Percentiles rank a stretch among this genome's conserved stretches.
Evolutionary conservation across 2,329 filamentous ascomycete species (phyloP).

Genomic region (Scleromitrula shiraiana): DNA sequence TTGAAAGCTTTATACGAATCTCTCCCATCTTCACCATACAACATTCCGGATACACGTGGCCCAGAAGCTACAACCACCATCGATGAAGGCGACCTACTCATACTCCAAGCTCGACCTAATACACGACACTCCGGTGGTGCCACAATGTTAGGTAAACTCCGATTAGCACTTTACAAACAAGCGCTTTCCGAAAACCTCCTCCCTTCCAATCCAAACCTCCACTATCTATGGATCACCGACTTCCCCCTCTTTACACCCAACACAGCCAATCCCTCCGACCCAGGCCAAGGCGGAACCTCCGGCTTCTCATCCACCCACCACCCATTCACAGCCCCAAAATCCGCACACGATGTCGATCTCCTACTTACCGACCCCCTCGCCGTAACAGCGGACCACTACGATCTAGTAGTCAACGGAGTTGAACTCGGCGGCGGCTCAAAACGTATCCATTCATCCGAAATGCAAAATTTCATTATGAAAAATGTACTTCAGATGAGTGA

Average conservation of each 20-base stretch:
- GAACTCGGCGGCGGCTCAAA: slow-evolving; percentile 90
- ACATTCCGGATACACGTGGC: slow-evolving; percentile 9
- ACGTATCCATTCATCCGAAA: slow-evolving; percentile 75
- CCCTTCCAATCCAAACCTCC: slow-evolving; percentile 36
- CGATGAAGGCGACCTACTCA: slow-evolving; percentile 67
- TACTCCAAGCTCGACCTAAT: slow-evolving; percentile 69
- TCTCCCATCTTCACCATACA: slow-evolving; percentile 11
- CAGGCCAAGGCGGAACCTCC: slow-evolving; percentile 65
- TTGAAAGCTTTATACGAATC: slow-evolving; percentile 26
- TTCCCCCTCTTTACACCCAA: slow-evolving; percentile 86
- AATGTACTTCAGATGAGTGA: slow-evolving; percentile 58
- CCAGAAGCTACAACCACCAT: slow-evolving; percentile 26
- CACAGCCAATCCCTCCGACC: slow-evolving; percentile 39
- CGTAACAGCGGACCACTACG: slow-evolving; percentile 82
- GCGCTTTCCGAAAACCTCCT: slow-evolving; percentile 22
- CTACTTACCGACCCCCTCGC: slow-evolving; percentile 64
- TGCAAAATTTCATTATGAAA: slow-evolving; percentile 80
- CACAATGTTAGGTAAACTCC: slow-evolving; percentile 37
- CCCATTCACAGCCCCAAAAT: slow-evolving; percentile 85
- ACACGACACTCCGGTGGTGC: slow-evolving; percentile 64
- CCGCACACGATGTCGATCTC: slow-evolving; percentile 61
- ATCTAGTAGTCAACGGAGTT: slow-evolving; percentile 90
- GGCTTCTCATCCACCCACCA: slow-evolving; percentile 87
- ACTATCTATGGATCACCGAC: slow-evolving; percentile 75
- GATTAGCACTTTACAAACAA: slow-evolving; percentile 25